A percentile compares a stretch with the other conserved stretches of the same genome.
Evolutionary conservation across 371 early-diverging fungal species (phyloP).

Genomic region (Rhizopus microsporus): DNA sequence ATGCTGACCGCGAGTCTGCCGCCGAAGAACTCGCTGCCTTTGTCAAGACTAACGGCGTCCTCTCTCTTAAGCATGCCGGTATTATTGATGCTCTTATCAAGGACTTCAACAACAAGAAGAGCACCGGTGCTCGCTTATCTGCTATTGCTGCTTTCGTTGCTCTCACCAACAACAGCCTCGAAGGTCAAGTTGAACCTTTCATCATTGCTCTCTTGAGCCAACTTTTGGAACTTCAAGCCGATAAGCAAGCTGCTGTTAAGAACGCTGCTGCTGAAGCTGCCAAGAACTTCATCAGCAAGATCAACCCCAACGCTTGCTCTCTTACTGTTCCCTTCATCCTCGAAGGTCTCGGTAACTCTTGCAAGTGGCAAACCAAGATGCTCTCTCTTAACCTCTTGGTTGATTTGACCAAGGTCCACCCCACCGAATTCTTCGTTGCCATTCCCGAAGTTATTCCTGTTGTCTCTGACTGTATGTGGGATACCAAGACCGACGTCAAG

Average conservation of each 20-base stretch:
- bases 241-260: conserved; percentile 65
- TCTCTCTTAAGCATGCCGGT: conserved; percentile 53
- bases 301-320: conserved; percentile 57
- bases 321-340: conserved; percentile 61
- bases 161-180: conserved; percentile 44
- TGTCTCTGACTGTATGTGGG: conserved; percentile 74
- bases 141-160: conserved; percentile 66
- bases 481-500: conserved; percentile 71
- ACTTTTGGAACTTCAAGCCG: conserved; percentile 67
- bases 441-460: conserved; percentile 75
- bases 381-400: conserved; percentile 60
- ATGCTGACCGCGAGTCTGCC: conserved; percentile 56
- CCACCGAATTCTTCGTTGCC: conserved; percentile 57
- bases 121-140: conserved; percentile 63
- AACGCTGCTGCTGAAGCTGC: conserved; percentile 64
- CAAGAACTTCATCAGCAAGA: conserved; percentile 47
- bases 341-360: conserved; percentile 61
- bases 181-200: conserved; percentile 65
- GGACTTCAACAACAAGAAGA: conserved; percentile 67
- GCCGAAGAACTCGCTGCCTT: conserved; percentile 57
- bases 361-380: conserved; percentile 80
- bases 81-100: conserved; percentile 58
- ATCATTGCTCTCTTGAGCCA: conserved; percentile 54
- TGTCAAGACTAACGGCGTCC: conserved; percentile 55
- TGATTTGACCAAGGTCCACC: conserved; percentile 55